Evolutionary conservation across 805 yeast genomes (phyloP).

Genomic region (Wickerhamiella galacta): DNA sequence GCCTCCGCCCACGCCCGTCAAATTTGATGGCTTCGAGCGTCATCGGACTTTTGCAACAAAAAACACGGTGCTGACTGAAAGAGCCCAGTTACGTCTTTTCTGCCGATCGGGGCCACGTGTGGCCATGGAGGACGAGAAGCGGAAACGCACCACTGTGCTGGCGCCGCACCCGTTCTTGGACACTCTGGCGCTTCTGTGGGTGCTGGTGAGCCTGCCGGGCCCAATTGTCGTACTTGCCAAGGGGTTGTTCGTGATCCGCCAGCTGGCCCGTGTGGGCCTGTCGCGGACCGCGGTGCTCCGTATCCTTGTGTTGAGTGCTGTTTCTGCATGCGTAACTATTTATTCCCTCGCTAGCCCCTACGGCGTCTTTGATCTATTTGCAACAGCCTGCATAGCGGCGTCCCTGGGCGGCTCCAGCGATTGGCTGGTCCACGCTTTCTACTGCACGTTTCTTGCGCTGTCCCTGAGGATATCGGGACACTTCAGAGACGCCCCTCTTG

Average conservation of each 20-base stretch:
- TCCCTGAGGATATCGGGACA: neutral
- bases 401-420: neutral
- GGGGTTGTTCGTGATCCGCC: neutral
- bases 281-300: neutral
- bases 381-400: neutral
- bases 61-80: too few species aligned
- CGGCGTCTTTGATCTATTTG: neutral
- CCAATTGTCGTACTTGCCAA: neutral
- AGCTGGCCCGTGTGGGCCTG: neutral
- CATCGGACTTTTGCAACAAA: conserved; percentile 1
- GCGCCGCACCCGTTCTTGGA: conserved; percentile 17
- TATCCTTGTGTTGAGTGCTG: neutral
- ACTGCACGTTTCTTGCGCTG: neutral
- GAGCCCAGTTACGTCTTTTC: too few species aligned
- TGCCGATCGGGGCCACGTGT: neutral
- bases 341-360: neutral
- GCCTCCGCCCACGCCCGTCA: conserved; percentile 28
- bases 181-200: conserved; percentile 16
- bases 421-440: neutral
- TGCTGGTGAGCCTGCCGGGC: neutral
- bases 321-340: neutral
- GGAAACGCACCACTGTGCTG: conserved; percentile 4
- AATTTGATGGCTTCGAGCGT: conserved; percentile 54
- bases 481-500: too few species aligned
- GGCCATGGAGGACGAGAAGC: neutral